Evolutionary conservation across 257 asterid species (phyloP).

Genomic region (Jacaranda mimosifolia): DNA sequence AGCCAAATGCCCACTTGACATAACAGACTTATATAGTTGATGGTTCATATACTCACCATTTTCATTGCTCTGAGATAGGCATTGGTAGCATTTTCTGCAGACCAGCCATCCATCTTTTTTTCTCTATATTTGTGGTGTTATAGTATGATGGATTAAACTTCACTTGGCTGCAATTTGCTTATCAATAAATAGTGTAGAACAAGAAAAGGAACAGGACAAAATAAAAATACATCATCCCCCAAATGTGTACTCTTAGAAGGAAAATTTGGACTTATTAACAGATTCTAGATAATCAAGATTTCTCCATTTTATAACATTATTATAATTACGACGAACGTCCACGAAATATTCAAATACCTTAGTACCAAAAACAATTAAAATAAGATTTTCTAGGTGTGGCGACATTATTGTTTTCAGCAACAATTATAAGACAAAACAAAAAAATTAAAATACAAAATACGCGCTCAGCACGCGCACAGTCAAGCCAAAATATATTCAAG

Average conservation of each 20-base stretch:
- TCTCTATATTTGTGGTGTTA: neutral
- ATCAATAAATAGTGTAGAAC: slow-evolving; percentile 31
- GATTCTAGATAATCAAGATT: slow-evolving; percentile 32
- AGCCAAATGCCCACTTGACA: too few species aligned
- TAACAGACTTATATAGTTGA: too few species aligned
- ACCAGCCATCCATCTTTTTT: slow-evolving; percentile 69
- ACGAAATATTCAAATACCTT: slow-evolving; percentile 39
- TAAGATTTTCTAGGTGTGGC: neutral
- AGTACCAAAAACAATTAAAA: slow-evolving; percentile 2
- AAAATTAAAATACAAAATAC: neutral
- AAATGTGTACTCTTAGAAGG: slow-evolving; percentile 29
- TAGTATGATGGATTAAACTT: neutral
- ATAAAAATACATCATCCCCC: slow-evolving; percentile 6
- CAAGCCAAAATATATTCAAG: slow-evolving; percentile 15
- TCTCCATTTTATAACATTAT: neutral
- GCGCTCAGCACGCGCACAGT: slow-evolving; percentile 18
- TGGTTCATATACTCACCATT: slow-evolving; percentile 54
- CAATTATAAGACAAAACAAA: neutral
- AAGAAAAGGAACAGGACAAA: slow-evolving; percentile 34
- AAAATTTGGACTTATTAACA: slow-evolving; percentile 38
- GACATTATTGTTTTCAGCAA: slow-evolving; percentile 44
- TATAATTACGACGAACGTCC: slow-evolving; percentile 41
- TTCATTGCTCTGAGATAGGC: slow-evolving; percentile 79
- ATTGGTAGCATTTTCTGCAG: slow-evolving; percentile 87
- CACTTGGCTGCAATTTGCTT: slow-evolving; percentile 14